phyloP scores from a whole-genome alignment of 2,329 filamentous ascomycete species.

The Fusarium heterosporum region DNA sequence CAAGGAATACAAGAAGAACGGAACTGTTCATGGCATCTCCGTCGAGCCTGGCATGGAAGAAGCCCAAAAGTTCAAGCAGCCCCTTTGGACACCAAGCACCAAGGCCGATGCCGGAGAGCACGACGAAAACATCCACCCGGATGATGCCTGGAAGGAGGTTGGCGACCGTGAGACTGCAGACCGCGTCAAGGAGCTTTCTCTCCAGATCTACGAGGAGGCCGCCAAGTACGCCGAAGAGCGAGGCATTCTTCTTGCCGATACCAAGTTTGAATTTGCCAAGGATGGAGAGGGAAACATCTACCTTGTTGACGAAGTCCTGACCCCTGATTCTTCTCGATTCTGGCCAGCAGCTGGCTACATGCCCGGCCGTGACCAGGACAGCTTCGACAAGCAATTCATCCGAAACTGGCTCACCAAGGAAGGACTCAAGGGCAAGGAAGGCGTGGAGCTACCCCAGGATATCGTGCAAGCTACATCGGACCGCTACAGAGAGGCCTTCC shows the following conservation, averaged over 20 bases:
- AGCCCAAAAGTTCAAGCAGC: constrained; percentile 72
- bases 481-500: constrained; percentile 82
- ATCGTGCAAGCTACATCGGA: constrained; percentile 73
- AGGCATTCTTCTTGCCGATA: constrained; percentile 44
- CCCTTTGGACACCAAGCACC: constrained; percentile 82
- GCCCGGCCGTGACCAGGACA: constrained; percentile 76
- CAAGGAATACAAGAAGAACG: constrained; percentile 73
- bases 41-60: constrained; percentile 71
- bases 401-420: constrained; percentile 82
- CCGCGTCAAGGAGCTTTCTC: constrained; percentile 45
- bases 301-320: constrained; percentile 45
- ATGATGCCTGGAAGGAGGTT: constrained; percentile 62
- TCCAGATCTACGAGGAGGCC: constrained; percentile 46
- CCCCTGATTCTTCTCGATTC: constrained; percentile 78
- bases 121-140: constrained; percentile 86
- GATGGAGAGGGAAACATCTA: constrained; percentile 48
- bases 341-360: constrained; percentile 77
- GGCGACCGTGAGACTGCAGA: constrained; percentile 48
- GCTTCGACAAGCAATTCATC: constrained; percentile 88
- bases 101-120: constrained; percentile 84
- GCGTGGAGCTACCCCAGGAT: constrained; percentile 73
- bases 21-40: constrained; percentile 83
- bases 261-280: constrained; percentile 46
- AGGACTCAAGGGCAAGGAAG: constrained; percentile 63
- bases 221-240: constrained; percentile 42